Evolutionary conservation across 768 basidiomycete species (phyloP).

Genomic region (Tulasnella sp.): DNA sequence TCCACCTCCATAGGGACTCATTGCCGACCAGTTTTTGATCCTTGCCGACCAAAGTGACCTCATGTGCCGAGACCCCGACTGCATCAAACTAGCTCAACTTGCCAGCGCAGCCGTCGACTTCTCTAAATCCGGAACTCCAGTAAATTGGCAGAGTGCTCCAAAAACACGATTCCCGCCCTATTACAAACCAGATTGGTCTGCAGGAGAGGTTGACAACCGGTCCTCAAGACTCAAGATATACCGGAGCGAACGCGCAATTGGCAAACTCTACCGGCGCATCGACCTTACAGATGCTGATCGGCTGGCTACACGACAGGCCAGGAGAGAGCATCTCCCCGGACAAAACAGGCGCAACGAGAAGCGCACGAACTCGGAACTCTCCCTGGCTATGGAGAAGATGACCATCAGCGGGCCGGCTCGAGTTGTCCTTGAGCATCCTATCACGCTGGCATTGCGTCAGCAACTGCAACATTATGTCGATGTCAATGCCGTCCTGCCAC

Average conservation of each 20-base stretch:
- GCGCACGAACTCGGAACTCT: background rate
- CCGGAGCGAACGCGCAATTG: constrained; percentile 42
- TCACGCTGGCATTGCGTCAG: background rate
- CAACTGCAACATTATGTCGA: background rate
- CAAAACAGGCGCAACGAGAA: no score
- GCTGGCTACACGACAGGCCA: background rate
- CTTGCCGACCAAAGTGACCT: constrained; percentile 51
- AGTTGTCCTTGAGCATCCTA: background rate
- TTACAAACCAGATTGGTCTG: constrained; percentile 16
- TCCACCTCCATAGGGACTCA: background rate
- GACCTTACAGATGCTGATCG: constrained; percentile 33
- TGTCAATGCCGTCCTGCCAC: background rate
- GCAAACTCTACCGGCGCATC: constrained; percentile 48
- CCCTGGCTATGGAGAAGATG: background rate
- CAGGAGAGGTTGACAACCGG: constrained; percentile 1
- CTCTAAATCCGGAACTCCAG: constrained; percentile 19
- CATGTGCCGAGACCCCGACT: constrained; percentile 38
- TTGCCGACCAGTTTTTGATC: constrained; percentile 27
- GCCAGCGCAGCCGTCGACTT: constrained; percentile 28
- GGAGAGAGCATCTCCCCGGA: no score
- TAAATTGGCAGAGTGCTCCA: constrained; percentile 3
- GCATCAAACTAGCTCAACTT: constrained; percentile 40
- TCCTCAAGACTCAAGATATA: constrained; percentile 28
- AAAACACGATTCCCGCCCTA: background rate
- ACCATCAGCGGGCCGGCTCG: background rate